Evolutionary conservation across 1,284 basidiomycete genomes (phyloP).

Genomic region (Athelia sp.): DNA sequence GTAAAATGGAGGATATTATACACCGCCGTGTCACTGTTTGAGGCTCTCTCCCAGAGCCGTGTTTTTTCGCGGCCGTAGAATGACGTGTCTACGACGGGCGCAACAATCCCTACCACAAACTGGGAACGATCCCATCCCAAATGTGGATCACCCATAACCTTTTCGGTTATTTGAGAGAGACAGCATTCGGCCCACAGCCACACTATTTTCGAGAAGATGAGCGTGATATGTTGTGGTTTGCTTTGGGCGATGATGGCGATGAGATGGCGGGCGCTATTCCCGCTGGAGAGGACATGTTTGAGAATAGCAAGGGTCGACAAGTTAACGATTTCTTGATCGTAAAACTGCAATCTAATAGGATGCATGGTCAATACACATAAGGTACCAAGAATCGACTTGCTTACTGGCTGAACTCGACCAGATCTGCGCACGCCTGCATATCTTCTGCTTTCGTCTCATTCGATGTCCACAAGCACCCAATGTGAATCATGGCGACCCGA

Average conservation of each 20-base stretch:
- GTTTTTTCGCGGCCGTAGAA: too few species aligned
- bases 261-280: background rate
- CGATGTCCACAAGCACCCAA: background rate
- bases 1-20: too few species aligned
- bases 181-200: too few species aligned
- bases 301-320: background rate
- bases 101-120: too few species aligned
- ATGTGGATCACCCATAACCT: too few species aligned
- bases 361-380: background rate
- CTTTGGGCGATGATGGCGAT: background rate
- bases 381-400: background rate
- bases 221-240: too few species aligned
- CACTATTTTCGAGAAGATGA: too few species aligned
- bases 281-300: background rate
- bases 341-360: conserved; percentile 1
- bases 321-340: background rate
- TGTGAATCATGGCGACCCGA: background rate
- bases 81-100: too few species aligned
- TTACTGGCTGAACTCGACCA: background rate
- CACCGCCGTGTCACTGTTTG: too few species aligned
- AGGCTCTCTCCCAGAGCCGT: too few species aligned
- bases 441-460: background rate
- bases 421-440: background rate
- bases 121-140: too few species aligned
- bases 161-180: too few species aligned